Percentiles rank a stretch among this genome's conserved stretches.
Conservation (phyloP, 1,139 yeast genomes). For the Kurtzmaniella quercitrusa region DNA sequence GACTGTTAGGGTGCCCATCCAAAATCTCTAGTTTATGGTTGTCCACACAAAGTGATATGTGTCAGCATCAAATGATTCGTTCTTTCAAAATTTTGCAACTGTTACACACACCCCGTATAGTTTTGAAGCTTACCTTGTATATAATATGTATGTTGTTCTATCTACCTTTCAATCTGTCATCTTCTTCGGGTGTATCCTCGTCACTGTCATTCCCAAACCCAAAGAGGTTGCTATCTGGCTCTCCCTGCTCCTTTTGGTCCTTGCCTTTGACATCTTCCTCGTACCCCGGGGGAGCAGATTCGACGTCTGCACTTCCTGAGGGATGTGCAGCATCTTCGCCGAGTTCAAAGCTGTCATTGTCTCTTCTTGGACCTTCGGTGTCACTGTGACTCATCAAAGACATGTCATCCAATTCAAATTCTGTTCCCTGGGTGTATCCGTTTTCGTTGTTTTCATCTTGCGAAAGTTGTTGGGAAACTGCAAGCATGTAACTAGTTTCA, state of each 20-base stretch:
- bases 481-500: constrained; percentile 89
- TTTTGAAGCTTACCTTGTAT: background rate
- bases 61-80: too few relatives aligned
- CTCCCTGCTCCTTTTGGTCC: constrained; percentile 9
- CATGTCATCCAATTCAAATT: constrained; percentile 72
- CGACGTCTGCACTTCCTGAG: constrained; percentile 5
- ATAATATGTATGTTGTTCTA: background rate
- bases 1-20: too few relatives aligned
- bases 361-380: constrained; percentile 23
- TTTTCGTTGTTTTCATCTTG: constrained; percentile 53
- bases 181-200: constrained; percentile 20
- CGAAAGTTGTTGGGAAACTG: constrained; percentile 89
- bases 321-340: constrained; percentile 15
- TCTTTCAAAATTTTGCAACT: too few relatives aligned
- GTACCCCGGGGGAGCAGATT: constrained; percentile 23
- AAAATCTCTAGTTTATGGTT: background rate
- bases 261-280: constrained; percentile 15
- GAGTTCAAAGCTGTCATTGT: constrained; percentile 35
- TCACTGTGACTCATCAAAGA: constrained; percentile 56
- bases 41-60: too few relatives aligned
- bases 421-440: constrained; percentile 41
- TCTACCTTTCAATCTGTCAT: constrained; percentile 25
- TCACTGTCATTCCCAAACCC: constrained; percentile 33
- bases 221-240: constrained; percentile 25
- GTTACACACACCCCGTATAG: background rate